A percentile compares a stretch with the other conserved stretches of the same genome.
phyloP scores from a whole-genome alignment of 169 alveolate genomes.

The Plasmodium berghei region DNA sequence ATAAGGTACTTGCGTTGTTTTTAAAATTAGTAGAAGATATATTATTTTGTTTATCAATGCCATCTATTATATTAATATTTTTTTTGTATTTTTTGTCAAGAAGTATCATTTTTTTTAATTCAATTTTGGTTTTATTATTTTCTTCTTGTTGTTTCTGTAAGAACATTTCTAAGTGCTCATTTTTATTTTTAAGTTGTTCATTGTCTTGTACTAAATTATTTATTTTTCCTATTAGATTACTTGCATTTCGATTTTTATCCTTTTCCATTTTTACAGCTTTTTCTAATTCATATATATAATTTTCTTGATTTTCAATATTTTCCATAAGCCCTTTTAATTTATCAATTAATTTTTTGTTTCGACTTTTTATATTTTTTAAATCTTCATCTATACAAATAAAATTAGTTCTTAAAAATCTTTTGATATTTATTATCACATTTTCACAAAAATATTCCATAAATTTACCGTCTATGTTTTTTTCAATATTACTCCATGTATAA shows the following conservation, averaged over 20 bases:
- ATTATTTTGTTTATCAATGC: not conserved
- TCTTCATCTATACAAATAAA: constrained; percentile 54
- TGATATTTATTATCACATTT: constrained; percentile 58
- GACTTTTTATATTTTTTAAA: constrained; percentile 42
- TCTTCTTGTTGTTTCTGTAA: constrained; percentile 55
- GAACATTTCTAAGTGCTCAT: constrained; percentile 57
- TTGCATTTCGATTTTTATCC: constrained; percentile 56
- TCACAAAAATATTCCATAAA: constrained; percentile 66
- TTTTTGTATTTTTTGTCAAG: constrained; percentile 50
- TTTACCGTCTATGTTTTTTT: constrained; percentile 48
- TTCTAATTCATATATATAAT: constrained; percentile 71
- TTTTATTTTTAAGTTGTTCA: constrained; percentile 60
- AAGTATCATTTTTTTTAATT: constrained; percentile 46
- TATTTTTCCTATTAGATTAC: constrained; percentile 51
- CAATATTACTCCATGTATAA: constrained; percentile 29
- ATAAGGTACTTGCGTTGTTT: constrained; percentile 51
- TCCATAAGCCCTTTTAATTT: constrained; percentile 61
- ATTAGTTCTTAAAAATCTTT: constrained; percentile 63
- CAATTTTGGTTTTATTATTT: constrained; percentile 51
- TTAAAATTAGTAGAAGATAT: constrained; percentile 27
- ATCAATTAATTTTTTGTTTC: constrained; percentile 72
- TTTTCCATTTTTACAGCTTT: constrained; percentile 49
- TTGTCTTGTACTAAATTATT: constrained; percentile 37
- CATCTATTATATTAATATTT: not conserved
- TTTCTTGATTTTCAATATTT: constrained; percentile 76